Evolutionary conservation across 441 rosid species (phyloP).

Genomic region (Eutrema salsugineum): DNA sequence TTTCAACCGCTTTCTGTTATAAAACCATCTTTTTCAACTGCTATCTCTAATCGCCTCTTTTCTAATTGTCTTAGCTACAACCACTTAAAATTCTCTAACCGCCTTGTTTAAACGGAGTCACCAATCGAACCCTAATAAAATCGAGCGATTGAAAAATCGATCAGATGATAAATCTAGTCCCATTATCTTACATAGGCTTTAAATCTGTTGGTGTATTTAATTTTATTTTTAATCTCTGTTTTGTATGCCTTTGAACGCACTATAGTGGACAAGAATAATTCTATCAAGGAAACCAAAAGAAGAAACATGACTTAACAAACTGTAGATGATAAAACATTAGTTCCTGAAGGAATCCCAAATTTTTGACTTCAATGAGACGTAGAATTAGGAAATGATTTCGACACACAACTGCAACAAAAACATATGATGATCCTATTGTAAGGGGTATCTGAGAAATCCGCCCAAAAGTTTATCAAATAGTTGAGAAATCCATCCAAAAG

Average conservation of each 20-base stretch:
- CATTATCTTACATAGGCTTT: neutral
- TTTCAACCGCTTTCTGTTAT: no score
- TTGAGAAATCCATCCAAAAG: no score
- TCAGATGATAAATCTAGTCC: neutral
- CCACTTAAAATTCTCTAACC: no score
- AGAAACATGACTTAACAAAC: neutral
- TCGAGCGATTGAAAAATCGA: neutral
- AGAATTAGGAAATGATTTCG: neutral
- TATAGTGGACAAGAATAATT: neutral
- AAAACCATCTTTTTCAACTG: no score
- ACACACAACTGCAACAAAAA: conserved; percentile 19
- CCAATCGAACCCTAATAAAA: no score
- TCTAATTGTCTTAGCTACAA: no score
- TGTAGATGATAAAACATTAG: neutral
- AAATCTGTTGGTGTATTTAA: neutral
- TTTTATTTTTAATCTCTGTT: neutral
- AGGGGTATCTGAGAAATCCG: neutral
- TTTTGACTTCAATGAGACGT: neutral
- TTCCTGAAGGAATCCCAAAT: neutral
- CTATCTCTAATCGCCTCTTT: no score
- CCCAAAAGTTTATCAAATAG: no score
- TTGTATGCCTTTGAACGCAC: neutral
- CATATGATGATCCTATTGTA: neutral
- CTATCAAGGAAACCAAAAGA: neutral
- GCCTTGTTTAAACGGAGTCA: no score